Conservation (phyloP, 2,329 filamentous ascomycete genomes). For the Fusarium protoensiforme region DNA sequence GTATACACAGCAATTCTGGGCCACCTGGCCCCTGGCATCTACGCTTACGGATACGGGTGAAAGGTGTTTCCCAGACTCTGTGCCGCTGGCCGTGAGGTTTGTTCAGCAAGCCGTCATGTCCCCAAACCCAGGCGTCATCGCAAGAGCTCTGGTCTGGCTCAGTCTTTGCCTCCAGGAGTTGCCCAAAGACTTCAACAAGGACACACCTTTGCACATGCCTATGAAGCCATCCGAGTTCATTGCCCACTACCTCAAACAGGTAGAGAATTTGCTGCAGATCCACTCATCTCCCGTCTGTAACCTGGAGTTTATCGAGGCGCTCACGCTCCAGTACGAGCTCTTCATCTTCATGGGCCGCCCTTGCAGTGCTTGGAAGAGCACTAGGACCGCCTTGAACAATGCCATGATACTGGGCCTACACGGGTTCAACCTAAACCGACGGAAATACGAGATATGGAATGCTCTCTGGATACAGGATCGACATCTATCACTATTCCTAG, state of each 20-base stretch:
- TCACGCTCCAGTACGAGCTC: slow-evolving; percentile 62
- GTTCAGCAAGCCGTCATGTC: neutral
- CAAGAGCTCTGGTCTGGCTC: slow-evolving; percentile 56
- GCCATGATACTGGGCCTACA: slow-evolving; percentile 63
- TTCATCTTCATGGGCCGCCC: slow-evolving; percentile 66
- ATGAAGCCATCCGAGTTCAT: slow-evolving; percentile 40
- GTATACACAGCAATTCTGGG: slow-evolving; percentile 37
- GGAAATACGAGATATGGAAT: slow-evolving; percentile 52
- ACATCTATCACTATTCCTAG: slow-evolving; percentile 35
- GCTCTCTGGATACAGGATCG: slow-evolving; percentile 57
- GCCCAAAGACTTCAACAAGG: slow-evolving; percentile 44
- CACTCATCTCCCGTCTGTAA: slow-evolving; percentile 40
- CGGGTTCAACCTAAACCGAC: slow-evolving; percentile 43
- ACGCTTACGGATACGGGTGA: neutral
- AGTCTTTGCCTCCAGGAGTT: slow-evolving; percentile 55
- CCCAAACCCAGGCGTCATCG: slow-evolving; percentile 2
- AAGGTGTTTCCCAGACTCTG: slow-evolving; percentile 1
- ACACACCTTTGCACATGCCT: slow-evolving; percentile 45
- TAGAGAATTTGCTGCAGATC: slow-evolving; percentile 1
- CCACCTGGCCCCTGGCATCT: slow-evolving; percentile 13
- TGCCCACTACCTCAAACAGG: neutral
- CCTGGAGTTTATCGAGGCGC: slow-evolving; percentile 63
- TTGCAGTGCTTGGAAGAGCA: slow-evolving; percentile 63
- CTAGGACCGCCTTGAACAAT: slow-evolving; percentile 62
- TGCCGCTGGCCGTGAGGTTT: neutral